These are phyloP conservation scores for Lunasporangiospora selenospora DNA, from an alignment of 192 early-diverging fungal species.

Conservation along the genomic window DNA sequence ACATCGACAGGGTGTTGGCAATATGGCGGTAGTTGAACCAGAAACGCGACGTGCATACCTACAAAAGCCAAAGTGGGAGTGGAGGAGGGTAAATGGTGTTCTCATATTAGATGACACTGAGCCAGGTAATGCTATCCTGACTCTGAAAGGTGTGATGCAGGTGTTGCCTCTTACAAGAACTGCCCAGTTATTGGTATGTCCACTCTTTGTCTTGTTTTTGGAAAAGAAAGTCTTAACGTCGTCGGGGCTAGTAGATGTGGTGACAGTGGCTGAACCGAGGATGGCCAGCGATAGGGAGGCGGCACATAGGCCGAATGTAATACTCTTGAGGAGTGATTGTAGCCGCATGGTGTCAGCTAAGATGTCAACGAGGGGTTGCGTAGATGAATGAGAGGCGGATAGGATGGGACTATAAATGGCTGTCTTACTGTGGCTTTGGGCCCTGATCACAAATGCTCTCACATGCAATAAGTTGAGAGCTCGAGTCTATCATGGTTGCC, in stretches of 20 bases:
- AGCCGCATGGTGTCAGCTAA: constrained; percentile 9
- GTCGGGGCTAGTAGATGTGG: constrained; percentile 24
- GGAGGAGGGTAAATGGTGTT: too few species aligned
- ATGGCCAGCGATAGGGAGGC: constrained; percentile 27
- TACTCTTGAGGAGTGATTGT: constrained; percentile 10
- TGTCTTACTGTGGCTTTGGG: too few species aligned
- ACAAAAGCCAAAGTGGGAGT: too few species aligned
- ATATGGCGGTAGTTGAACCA: constrained; percentile 99
- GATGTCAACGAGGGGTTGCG: too few species aligned
- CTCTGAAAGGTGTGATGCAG: too few species aligned
- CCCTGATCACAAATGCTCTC: too few species aligned
- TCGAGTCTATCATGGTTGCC: too few species aligned
- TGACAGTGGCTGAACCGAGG: too few species aligned
- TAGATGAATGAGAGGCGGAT: not conserved
- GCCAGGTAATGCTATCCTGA: too few species aligned
- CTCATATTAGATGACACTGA: too few species aligned
- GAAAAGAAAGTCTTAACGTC: constrained; percentile 65
- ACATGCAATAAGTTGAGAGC: too few species aligned
- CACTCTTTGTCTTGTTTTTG: constrained; percentile 52
- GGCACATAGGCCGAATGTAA: constrained; percentile 11
- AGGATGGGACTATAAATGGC: constrained; percentile 1
- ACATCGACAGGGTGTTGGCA: constrained; percentile 98
- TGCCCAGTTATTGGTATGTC: constrained; percentile 99
- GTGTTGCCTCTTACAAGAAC: constrained; percentile 89
- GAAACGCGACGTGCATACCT: constrained; percentile 97